Percentiles rank a stretch among this genome's conserved stretches.
Evolutionary conservation across 345 rosid genomes (phyloP).

Genomic region (Salix purpurea): DNA sequence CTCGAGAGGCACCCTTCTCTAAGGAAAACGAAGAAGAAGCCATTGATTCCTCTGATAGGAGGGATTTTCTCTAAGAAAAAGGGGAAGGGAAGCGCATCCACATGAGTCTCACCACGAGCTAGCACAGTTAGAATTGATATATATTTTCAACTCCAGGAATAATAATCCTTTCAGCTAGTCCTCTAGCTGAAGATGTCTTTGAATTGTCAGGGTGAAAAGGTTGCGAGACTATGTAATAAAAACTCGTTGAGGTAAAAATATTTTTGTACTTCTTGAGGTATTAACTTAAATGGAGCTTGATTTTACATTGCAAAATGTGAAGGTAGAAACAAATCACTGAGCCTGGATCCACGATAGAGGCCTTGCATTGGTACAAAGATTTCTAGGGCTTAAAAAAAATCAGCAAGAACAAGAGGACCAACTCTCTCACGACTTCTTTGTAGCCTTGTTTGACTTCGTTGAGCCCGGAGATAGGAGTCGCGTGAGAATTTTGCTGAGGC

Average conservation of each 20-base stretch:
- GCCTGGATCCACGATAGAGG: not conserved
- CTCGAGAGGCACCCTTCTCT: slow-evolving; percentile 71
- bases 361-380: no score
- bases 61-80: slow-evolving; percentile 60
- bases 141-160: not conserved
- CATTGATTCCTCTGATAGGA: slow-evolving; percentile 58
- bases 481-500: slow-evolving; percentile 63
- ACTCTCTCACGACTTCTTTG: slow-evolving; percentile 27
- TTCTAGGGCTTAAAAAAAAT: not conserved
- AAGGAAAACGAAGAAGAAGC: slow-evolving; percentile 60
- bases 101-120: not conserved
- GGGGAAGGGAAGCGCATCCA: not conserved
- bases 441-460: slow-evolving; percentile 5
- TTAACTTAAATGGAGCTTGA: not conserved
- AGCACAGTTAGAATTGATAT: not conserved
- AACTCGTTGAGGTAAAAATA: not conserved
- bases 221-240: not conserved
- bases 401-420: not conserved
- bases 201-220: not conserved
- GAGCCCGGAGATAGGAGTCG: slow-evolving; percentile 40
- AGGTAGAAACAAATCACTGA: not conserved
- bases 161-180: not conserved
- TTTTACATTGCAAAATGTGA: not conserved
- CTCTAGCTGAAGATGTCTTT: not conserved
- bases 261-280: not conserved